Base-by-base conservation (phyloP, 805 yeast species). In the Ogataea kodamae region DNA sequence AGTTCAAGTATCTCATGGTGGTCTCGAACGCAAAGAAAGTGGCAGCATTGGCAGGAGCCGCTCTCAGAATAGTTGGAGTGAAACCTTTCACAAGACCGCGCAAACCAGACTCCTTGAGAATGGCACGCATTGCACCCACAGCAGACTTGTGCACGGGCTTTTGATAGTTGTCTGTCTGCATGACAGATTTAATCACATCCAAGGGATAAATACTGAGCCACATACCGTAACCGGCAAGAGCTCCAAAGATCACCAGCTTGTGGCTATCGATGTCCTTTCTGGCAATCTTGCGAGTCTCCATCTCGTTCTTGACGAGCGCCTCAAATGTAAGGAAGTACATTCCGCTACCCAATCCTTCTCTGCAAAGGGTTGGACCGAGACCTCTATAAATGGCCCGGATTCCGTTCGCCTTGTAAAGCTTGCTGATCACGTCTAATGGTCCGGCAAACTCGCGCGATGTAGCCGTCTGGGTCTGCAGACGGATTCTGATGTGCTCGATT, bases 31-130 rank as follows among this genome's bases (percentile, higher is more conserved):
- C 88, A 26, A 87, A 81, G 63, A 92, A 92, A 0, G 98, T 94
- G 18, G 94, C 95, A 25, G 96, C 99, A 57, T 92, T 94, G 3
- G 94, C 98, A 1, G 98, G 98, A 3, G 96, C 95, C 30, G 99
- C 97, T 64, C 99, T 81, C 45, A 92, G 65, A 44, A 92, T 76
- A 0, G 97, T 89, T 22, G 98, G 97, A 12, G 77, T 61, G 55
- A 94, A 89, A 2, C 99, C 99, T 62, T 81, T 81, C 63, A 85
- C 84, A 53, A 92, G 83, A 0, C 95, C 95, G 43, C 68, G 68
- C 16, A 77, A 38, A 17, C 97, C 97, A 33, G 69, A 67, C n/a
- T 69, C 66, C 30, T 56, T 59, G 52, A 57, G 70, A 14, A 86
- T 69, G 37, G 70, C 67, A 37, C 57, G 68, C 11, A 74, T 63